Conservation (phyloP, 805 yeast genomes). For the Debaryomyces tyrocola region DNA sequence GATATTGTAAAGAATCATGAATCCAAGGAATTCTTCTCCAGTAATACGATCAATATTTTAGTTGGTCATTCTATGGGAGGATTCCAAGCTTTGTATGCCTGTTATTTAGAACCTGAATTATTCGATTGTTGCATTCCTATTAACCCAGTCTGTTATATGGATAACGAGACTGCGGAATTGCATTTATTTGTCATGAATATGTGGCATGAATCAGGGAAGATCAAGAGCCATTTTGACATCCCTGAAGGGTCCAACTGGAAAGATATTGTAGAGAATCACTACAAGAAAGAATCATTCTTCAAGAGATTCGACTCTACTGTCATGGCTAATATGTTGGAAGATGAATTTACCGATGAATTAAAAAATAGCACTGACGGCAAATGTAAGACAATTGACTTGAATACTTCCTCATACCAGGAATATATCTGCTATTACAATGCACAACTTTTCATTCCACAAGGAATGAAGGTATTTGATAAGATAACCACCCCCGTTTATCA, state of each 20-base stretch:
- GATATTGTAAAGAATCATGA: constrained; percentile 3
- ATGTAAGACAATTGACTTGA: background rate
- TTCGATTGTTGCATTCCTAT: constrained; percentile 9
- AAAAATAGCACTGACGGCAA: background rate
- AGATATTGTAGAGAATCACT: constrained; percentile 10
- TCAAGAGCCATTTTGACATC: constrained; percentile 9
- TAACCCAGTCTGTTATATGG: constrained; percentile 10
- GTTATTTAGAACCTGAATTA: constrained; percentile 6
- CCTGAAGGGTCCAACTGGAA: constrained; percentile 10
- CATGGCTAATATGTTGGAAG: constrained; percentile 16
- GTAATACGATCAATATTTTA: constrained; percentile 7
- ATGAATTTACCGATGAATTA: constrained; percentile 10
- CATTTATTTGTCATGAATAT: background rate
- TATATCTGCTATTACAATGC: background rate
- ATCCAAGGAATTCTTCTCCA: background rate
- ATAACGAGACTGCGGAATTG: background rate
- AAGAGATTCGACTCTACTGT: constrained; percentile 12
- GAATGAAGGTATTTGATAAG: background rate
- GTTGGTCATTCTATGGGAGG: constrained; percentile 19
- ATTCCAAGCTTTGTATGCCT: constrained; percentile 3
- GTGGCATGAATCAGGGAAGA: constrained; percentile 10
- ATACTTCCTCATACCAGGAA: background rate
- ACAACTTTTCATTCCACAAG: background rate
- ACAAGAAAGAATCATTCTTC: constrained; percentile 14
- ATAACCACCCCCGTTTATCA: constrained; percentile 4